phyloP scores from a whole-genome alignment of 176 grass and related monocot species.

The Panicum miliaceum region DNA sequence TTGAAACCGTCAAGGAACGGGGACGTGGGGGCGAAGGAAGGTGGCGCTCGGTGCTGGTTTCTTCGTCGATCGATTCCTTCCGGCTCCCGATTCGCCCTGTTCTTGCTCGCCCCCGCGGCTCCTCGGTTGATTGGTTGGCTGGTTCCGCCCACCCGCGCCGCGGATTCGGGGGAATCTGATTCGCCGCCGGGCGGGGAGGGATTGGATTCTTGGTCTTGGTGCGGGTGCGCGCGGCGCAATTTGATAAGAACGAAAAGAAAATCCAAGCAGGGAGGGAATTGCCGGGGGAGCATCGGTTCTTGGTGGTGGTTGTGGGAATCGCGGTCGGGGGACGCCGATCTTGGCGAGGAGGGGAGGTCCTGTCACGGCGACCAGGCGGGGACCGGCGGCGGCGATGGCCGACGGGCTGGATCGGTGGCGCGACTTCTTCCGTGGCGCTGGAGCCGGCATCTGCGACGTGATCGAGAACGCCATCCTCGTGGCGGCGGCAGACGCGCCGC shows the following conservation, averaged over 20 bases:
- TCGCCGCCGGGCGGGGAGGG: constrained; percentile 24
- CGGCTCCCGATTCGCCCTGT: constrained; percentile 15
- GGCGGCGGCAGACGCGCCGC: constrained; percentile 65
- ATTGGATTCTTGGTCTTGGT: constrained; percentile 45
- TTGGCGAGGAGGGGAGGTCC: constrained; percentile 10
- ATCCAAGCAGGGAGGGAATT: constrained; percentile 7
- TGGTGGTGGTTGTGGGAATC: background rate
- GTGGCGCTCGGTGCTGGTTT: constrained; percentile 15
- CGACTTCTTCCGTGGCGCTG: constrained; percentile 68
- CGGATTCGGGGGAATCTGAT: constrained; percentile 50
- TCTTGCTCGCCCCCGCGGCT: background rate
- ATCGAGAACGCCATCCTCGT: constrained; percentile 83
- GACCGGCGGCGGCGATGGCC: constrained; percentile 33
- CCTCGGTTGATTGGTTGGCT: constrained; percentile 33
- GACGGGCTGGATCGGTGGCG: constrained; percentile 78
- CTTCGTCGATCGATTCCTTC: constrained; percentile 33
- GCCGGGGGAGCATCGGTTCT: constrained; percentile 21
- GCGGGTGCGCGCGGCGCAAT: constrained; percentile 27
- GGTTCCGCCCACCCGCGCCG: background rate
- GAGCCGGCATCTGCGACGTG: constrained; percentile 73
- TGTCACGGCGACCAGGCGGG: background rate
- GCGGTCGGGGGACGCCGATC: constrained; percentile 31
- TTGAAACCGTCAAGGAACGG: constrained; percentile 37
- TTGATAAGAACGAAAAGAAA: constrained; percentile 23
- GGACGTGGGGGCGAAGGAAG: constrained; percentile 31